Conservation (phyloP, 345 rosid genomes). For the Mangifera indica region DNA sequence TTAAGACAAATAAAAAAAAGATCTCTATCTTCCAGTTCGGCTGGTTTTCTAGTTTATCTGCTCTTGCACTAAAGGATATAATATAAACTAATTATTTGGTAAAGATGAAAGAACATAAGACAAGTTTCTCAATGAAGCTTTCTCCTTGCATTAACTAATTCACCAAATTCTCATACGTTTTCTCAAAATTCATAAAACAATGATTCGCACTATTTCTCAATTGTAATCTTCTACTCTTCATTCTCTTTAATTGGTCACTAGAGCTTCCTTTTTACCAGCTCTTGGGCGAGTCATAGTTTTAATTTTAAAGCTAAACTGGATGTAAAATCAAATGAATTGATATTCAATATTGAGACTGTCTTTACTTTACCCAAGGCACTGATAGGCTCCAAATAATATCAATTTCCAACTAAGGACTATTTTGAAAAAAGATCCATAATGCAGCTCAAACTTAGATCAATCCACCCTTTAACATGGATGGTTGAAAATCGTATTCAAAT, state of each 20-base stretch:
- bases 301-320: background rate
- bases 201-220: no score
- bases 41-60: constrained; percentile 6
- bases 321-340: background rate
- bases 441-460: background rate
- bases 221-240: no score
- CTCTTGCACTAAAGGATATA: constrained; percentile 30
- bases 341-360: background rate
- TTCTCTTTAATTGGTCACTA: background rate
- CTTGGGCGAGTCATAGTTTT: background rate
- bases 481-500: background rate
- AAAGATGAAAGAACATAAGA: no score
- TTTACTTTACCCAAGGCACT: background rate
- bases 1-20: background rate
- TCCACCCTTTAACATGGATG: constrained; percentile 2
- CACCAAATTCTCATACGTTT: no score
- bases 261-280: background rate
- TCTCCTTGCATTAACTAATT: no score
- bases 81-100: constrained; percentile 7
- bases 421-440: background rate
- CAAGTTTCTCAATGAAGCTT: background rate
- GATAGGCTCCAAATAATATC: background rate
- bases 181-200: no score
- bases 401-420: no score
- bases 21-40: background rate